Base-by-base conservation (phyloP, 2,329 filamentous ascomycete species). In the Reticulascus tulasneorum region DNA sequence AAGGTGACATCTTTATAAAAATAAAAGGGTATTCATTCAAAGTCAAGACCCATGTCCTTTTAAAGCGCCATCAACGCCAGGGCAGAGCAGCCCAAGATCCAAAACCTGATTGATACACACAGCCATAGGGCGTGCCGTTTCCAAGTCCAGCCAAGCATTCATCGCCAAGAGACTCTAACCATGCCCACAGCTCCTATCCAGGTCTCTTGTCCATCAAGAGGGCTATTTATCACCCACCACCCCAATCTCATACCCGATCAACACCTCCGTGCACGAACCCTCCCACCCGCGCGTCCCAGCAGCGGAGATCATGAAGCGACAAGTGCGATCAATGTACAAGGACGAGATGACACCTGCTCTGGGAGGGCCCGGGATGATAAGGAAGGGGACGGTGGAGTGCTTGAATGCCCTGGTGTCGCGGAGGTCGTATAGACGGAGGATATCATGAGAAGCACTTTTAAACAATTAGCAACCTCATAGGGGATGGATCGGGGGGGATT, bases 241-340 rank as follows among this genome's bases (percentile, higher is more conserved):
- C 9, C 54, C 56, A 37, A 98, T 95, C 64, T 98, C 93, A 60
- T 98, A 98, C 12, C 93, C 93, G 36, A 98, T 78, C 42, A 98
- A 60, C 1, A 93, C 88, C 64, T 98, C 93, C 0, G 93, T 97
- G 23, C 76, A 82, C 15, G 76, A 81, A 2, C 93, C 93, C 59
- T 97, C 93, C 93, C 93, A 98, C 1, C 93, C 93, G 44, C 93
- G 70, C 44, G 93, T 97, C 0, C 93, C 93, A 5, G 87, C 90
- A 1, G 88, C 86, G 3, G 86, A 91, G 22, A 98, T 76, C 84
- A 98, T 91, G 55, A 90, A 97, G 13, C 81, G 75, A 56, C 87
- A 91, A 0, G 87, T 86, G 5, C 86, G 86, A 57, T 98, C 93
- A 29, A 96, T 72, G 53, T 91, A 93, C 9, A 97, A 66, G 42